These are phyloP conservation scores for Aspergillus sojae DNA, from an alignment of 2,329 filamentous ascomycete species.

Conservation along the genomic window DNA sequence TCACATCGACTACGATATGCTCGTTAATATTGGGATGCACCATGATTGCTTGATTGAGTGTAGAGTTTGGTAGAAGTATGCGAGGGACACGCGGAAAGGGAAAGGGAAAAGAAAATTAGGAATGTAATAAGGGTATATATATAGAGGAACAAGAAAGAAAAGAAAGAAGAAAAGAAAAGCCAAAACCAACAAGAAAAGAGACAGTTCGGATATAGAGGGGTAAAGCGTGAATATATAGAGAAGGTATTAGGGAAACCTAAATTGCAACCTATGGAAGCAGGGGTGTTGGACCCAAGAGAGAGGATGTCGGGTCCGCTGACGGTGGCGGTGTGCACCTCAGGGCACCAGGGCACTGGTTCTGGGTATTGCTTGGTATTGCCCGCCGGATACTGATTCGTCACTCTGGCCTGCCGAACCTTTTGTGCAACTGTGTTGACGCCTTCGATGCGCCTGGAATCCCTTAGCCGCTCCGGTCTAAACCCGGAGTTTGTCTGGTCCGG, in stretches of 20 bases:
- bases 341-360: constrained; percentile 10
- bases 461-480: background rate
- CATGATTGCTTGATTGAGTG: constrained; percentile 22
- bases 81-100: background rate
- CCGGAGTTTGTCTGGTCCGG: background rate
- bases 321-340: constrained; percentile 14
- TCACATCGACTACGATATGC: constrained; percentile 39
- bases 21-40: constrained; percentile 32
- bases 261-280: constrained; percentile 6
- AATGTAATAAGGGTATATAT: background rate
- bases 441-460: background rate
- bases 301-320: constrained; percentile 19
- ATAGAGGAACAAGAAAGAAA: background rate
- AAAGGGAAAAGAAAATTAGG: background rate
- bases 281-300: constrained; percentile 20
- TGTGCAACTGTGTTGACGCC: background rate
- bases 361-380: constrained; percentile 17
- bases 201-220: background rate
- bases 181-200: constrained; percentile 6
- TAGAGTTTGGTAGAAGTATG: background rate
- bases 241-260: background rate
- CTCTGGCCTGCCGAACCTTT: background rate
- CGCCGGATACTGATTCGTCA: background rate
- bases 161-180: background rate
- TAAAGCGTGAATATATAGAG: constrained; percentile 6